Base-by-base conservation (phyloP, 441 rosid genomes). In the Mallotus repandus region DNA sequence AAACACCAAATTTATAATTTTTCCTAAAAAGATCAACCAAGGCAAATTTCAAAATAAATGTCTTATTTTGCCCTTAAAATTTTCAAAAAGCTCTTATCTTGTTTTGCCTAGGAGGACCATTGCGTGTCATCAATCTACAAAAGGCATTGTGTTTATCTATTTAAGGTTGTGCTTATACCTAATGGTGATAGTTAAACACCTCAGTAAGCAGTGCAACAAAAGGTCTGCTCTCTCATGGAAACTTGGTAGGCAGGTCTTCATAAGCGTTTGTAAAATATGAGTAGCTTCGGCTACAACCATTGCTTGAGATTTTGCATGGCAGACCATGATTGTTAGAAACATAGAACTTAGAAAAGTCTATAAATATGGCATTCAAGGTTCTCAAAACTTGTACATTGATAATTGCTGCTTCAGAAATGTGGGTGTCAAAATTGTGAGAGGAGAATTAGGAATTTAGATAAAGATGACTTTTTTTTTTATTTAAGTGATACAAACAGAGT, bases 101-200 rank as follows among this genome's bases (percentile, higher is more conserved):
- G 76, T 96, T 95, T 83, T 91, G 92, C 61, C 88, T 84, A n/a
- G 88, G 85, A 58, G 96, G 91, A 74, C 92, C 83, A 68, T 82
- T 91, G 74, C 94, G 93, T 58, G 92, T 87, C 14, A 88, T 84
- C 82, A 95, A 78, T 71, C 81, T 85, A 74, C 99, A 92, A 81
- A 95, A 95, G 57, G 98, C 98, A 75, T 88, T n/a, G n/a, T n/a
- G n/a, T n/a, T n/a, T n/a, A n/a, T 74, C 74, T 92, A 94, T 86
- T 89, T 89, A 43, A 95, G 83, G 86, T 91, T 89, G 75, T 86
- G 87, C 53, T 98, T 97, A 52, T 89, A 96, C 83, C 83, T 86
- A 41, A 95, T 83, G 49, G 87, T 89, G 58, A 95, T 98, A 11
- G 94, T 89, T 75, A 95, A 81, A 74, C 92, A 89, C 59, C 97